These are phyloP conservation scores for Lepiota brunneoincarnata DNA, from an alignment of 768 basidiomycete species.

Conservation along the genomic window DNA sequence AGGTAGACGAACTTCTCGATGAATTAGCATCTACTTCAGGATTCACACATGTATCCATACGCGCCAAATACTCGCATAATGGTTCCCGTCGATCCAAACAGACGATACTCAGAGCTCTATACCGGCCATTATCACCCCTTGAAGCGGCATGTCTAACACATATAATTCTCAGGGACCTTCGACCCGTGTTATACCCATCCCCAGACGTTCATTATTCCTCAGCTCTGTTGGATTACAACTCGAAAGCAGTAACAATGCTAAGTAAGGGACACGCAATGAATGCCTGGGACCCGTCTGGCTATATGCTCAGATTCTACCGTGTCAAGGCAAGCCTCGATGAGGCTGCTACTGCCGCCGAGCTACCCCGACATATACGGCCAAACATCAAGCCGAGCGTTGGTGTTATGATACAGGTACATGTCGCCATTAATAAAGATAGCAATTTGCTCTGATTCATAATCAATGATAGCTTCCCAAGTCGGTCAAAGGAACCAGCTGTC, in stretches of 20 bases:
- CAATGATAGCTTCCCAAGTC: conserved; percentile 78
- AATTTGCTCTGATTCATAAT: not conserved
- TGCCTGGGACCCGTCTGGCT: conserved; percentile 62
- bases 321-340: conserved; percentile 57
- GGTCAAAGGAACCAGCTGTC: conserved; percentile 62
- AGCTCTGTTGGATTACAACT: conserved; percentile 55
- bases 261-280: conserved; percentile 64
- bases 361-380: conserved; percentile 21
- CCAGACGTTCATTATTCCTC: conserved; percentile 45
- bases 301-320: conserved; percentile 52
- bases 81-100: conserved; percentile 24
- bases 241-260: conserved; percentile 52
- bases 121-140: conserved; percentile 52
- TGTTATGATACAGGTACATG: conserved; percentile 55
- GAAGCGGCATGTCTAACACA: conserved; percentile 77
- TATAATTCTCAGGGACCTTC: conserved; percentile 84
- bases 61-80: conserved; percentile 22
- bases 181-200: conserved; percentile 74
- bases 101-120: conserved; percentile 53
- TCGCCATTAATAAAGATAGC: not conserved
- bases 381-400: conserved; percentile 47
- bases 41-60: conserved; percentile 55
- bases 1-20: conserved; percentile 68
- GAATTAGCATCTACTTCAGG: conserved; percentile 68
- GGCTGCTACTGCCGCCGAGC: conserved; percentile 45